Evolutionary conservation across 768 basidiomycete species (phyloP), one percentile per base, ranked within the genome.

Genomic region (Tulasnella calospora): DNA sequence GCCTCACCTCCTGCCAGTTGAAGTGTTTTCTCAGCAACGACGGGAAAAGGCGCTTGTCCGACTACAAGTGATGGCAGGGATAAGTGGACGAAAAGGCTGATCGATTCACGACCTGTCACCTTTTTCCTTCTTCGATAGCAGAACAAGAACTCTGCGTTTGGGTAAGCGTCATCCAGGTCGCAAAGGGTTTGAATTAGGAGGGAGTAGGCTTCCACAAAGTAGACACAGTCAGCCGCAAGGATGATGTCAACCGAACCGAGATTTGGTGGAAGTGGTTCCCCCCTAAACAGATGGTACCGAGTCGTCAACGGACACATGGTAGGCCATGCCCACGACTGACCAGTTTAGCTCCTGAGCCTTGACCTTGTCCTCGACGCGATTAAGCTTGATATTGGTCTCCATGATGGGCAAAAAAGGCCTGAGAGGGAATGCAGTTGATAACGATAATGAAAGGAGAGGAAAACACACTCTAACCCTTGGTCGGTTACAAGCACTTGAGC

Each of bases 111-210:
- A 1, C 36, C 82, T 57, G n/a, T 74, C 21, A 92, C 94, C 89
- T 95, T 96, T 85, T 96, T 88, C 75, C 96, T 88, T 82, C 96
- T 97, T 85, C 96, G 96, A 86, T 95, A 97, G 83, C 94, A 96
- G 84, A 98, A 95, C 46, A 97, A 83, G 55, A 96, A 88, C 78
- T 94, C 92, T 23, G 92, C 83, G 30, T 87, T 86, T 36, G 82
- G 79, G 15, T 81, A 83, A 41, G 83, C 71, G 10, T 82, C 83
- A 0, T 88, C 81, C 0, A 97, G 88, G 67, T 91, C 89, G 44
- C 85, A 87, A 41, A 98, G 86, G 0, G 95, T 96, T 80, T 91
- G 84, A 2, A 96, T 92, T 0, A 98, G 89, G 17, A 96, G 88
- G 10, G 95, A 92, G 82, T 98, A 98, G 0, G 94, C 91, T 17